These are phyloP conservation scores for Fragaria nilgerrensis DNA, from an alignment of 306 rosid species.

Conservation along the genomic window DNA sequence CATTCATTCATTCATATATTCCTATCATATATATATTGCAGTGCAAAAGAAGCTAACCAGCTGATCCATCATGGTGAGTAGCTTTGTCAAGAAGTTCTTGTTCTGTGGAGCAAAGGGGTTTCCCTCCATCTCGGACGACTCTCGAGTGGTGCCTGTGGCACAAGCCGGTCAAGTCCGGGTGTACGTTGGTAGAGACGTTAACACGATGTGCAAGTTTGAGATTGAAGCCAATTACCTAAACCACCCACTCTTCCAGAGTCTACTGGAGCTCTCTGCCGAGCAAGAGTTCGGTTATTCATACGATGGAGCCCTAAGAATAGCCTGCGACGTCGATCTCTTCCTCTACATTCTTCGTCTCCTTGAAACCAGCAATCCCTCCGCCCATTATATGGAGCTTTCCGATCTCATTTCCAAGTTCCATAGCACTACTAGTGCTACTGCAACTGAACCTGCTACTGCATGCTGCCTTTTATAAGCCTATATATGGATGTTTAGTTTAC, in stretches of 20 bases:
- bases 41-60: neutral
- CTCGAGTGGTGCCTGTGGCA: too few species aligned
- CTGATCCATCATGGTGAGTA: neutral
- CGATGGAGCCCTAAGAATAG: neutral
- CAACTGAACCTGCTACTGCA: too few species aligned
- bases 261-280: neutral
- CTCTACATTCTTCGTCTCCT: neutral
- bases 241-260: neutral
- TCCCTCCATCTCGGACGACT: too few species aligned
- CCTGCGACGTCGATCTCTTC: neutral
- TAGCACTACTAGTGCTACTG: too few species aligned
- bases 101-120: too few species aligned
- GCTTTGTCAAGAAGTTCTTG: neutral
- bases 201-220: neutral
- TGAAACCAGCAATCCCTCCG: neutral
- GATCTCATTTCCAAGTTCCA: neutral
- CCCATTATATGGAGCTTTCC: neutral
- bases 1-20: neutral
- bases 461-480: too few species aligned
- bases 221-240: neutral
- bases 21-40: neutral
- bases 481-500: too few species aligned
- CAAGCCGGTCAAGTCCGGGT: neutral
- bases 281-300: constrained; percentile 2
- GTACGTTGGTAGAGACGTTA: neutral